Evolutionary conservation across 192 early-diverging fungal genomes (phyloP).

Genomic region (Dimargaris cristalligena): DNA sequence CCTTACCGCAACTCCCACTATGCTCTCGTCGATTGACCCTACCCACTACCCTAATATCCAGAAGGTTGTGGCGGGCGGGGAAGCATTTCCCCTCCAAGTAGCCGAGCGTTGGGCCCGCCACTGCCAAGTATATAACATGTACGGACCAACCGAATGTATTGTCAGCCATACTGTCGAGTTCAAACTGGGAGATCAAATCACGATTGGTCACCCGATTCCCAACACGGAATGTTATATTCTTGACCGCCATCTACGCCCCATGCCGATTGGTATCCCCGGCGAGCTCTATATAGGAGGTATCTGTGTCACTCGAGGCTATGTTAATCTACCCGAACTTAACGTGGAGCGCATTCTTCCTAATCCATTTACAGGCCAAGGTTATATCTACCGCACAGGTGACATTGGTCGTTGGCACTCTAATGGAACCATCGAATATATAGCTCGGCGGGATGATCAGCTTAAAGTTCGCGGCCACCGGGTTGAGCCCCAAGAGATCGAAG

Average conservation of each 20-base stretch:
- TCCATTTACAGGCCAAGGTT: not conserved
- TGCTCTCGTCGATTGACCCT: not conserved
- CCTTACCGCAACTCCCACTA: not conserved
- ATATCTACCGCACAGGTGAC: constrained; percentile 17
- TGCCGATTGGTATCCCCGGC: constrained; percentile 17
- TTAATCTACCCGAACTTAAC: constrained; percentile 3
- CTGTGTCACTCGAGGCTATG: not conserved
- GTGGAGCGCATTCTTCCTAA: not conserved
- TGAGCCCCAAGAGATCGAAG: constrained; percentile 17
- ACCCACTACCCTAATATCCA: not conserved
- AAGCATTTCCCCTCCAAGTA: not conserved
- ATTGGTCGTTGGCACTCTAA: constrained; percentile 16
- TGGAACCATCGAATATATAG: constrained; percentile 17
- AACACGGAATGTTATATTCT: constrained; percentile 18
- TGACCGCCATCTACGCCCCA: constrained; percentile 12
- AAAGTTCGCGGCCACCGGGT: constrained; percentile 21
- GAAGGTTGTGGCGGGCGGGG: not conserved
- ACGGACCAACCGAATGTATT: not conserved
- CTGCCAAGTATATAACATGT: not conserved
- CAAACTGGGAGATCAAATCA: not conserved
- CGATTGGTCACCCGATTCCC: constrained; percentile 16
- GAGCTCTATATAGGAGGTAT: constrained; percentile 19
- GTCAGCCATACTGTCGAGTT: not conserved
- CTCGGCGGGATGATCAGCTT: constrained; percentile 19
- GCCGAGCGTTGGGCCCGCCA: not conserved